Evolutionary conservation across 108 stramenopile genomes (phyloP).

Genomic region (Thalassiosira profunda): DNA sequence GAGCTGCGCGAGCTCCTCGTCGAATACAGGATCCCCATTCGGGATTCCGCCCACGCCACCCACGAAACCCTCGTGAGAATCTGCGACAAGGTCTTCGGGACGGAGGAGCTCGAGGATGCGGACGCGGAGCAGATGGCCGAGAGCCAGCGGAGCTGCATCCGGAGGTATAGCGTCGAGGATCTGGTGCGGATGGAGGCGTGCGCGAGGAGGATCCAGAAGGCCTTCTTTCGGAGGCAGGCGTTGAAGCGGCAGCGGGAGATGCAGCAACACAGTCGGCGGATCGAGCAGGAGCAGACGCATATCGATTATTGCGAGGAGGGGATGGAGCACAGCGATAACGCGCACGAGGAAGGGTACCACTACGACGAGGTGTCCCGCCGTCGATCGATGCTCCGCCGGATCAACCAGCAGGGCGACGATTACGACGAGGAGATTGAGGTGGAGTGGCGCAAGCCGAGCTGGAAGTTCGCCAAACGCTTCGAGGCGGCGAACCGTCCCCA

Average conservation of each 20-base stretch:
- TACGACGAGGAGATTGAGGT: conserved; percentile 47
- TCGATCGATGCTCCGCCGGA: conserved; percentile 29
- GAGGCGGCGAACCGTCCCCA: conserved; percentile 47
- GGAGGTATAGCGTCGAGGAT: conserved; percentile 35
- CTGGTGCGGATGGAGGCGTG: conserved; percentile 29
- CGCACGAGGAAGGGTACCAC: neutral
- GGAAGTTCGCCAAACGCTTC: conserved; percentile 51
- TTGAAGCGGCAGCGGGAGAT: conserved; percentile 7
- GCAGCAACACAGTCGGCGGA: conserved; percentile 2
- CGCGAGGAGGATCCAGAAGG: conserved; percentile 43
- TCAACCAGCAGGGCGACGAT: conserved; percentile 43
- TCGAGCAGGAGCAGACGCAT: conserved; percentile 5
- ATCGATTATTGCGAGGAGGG: conserved; percentile 2
- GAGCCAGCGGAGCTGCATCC: conserved; percentile 14
- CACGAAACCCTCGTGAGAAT: conserved; percentile 58
- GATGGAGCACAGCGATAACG: conserved; percentile 4
- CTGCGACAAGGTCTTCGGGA: conserved; percentile 54
- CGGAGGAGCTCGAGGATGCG: too few relatives aligned
- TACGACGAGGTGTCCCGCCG: neutral
- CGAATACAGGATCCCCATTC: conserved; percentile 45
- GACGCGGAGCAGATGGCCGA: too few relatives aligned
- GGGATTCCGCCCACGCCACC: conserved; percentile 49
- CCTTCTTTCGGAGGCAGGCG: conserved; percentile 30
- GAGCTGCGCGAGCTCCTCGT: conserved; percentile 50
- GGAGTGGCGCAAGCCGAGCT: conserved; percentile 54